Base-by-base conservation (phyloP, 495 filamentous ascomycete species). In the Podospora tetraspora region DNA sequence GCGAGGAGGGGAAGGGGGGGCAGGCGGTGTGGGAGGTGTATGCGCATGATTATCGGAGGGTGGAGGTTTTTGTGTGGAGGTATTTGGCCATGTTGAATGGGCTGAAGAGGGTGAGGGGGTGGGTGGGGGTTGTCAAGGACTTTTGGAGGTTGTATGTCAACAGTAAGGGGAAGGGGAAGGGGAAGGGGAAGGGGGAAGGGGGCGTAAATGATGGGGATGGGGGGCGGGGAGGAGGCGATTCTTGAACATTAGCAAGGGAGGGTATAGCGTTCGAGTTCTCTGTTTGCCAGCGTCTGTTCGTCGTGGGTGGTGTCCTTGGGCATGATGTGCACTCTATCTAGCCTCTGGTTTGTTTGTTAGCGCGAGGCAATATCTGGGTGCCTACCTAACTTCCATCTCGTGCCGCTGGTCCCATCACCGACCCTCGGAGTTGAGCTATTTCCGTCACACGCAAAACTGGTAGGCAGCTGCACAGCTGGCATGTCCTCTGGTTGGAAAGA, bases 31-130 rank as follows among this genome's bases (percentile, higher is more conserved):
- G 85, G 83, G 87, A 90, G 72, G 68, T 80, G 11, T 88, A 84
- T 77, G 84, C 80, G 19, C 77, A 88, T 66, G 87, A 89, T 69
- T 87, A 83, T 67, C 83, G 84, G 66, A 73, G 84, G 61, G 78
- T 79, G 19, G 87, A 89, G 56, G 68, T 77, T 3, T 88, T 86
- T 69, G 75, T 76, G 9, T 76, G 78, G 57, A 76, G 82, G 59
- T 77, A 86, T 62, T 66, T 87, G 1, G 71, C 70, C 22, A 59
- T 86, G 19, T 57, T 88, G 60, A 87, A 88, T 72, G 69, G 75
- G 30, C 70, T 82, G 29, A 79, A 78, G 64, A 69, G 66, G 34
- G 69, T 79, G 2, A 78, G 79, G 66, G 86, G 87, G 16, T 87
- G 82, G 83, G 64, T 75, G 23, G 86, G 83, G 5, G 84, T 80